A percentile compares a stretch with the other conserved stretches of the same genome.
phyloP scores from a whole-genome alignment of 2,329 filamentous ascomycete genomes.

The Coniochaeta ligniaria region DNA sequence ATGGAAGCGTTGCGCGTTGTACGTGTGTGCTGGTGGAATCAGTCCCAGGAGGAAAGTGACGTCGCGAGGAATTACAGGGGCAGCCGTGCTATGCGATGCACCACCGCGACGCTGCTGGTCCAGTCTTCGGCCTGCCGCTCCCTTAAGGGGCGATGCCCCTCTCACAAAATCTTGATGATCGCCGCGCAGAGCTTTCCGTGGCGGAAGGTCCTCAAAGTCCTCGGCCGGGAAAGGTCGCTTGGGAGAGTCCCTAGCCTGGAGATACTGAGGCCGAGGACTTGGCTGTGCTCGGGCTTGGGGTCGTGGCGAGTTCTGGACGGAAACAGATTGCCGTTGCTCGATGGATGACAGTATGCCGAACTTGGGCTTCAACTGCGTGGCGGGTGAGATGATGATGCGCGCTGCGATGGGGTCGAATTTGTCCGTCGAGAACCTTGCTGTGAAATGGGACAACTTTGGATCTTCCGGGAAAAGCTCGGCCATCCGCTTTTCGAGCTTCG shows the following conservation, averaged over 20 bases:
- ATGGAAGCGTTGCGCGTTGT: constrained; percentile 64
- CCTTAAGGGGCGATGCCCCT: constrained; percentile 89
- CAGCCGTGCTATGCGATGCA: constrained; percentile 24
- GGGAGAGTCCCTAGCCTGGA: constrained; percentile 44
- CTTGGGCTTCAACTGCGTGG: constrained; percentile 67
- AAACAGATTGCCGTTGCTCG: constrained; percentile 33
- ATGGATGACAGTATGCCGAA: constrained; percentile 41
- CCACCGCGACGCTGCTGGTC: constrained; percentile 62
- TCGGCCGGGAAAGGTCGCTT: constrained; percentile 58
- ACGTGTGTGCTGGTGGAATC: constrained; percentile 66
- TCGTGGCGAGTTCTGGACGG: constrained; percentile 36
- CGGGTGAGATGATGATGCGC: constrained; percentile 77
- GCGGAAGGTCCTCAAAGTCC: constrained; percentile 67
- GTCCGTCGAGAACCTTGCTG: constrained; percentile 63
- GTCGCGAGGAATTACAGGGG: constrained; percentile 66
- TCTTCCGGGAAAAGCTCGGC: constrained; percentile 88
- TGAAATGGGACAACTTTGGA: constrained; percentile 67
- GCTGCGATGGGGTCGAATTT: constrained; percentile 76
- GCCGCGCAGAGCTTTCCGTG: constrained; percentile 78
- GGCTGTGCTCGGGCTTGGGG: constrained; percentile 13
- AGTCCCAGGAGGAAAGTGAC: constrained; percentile 61
- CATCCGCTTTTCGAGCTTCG: constrained; percentile 89
- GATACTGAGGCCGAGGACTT: constrained; percentile 41
- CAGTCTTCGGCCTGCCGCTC: constrained; percentile 75
- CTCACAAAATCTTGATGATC: constrained; percentile 75